Conservation (phyloP, 176 grass and related monocot species). For the Tillandsia leiboldiana region DNA sequence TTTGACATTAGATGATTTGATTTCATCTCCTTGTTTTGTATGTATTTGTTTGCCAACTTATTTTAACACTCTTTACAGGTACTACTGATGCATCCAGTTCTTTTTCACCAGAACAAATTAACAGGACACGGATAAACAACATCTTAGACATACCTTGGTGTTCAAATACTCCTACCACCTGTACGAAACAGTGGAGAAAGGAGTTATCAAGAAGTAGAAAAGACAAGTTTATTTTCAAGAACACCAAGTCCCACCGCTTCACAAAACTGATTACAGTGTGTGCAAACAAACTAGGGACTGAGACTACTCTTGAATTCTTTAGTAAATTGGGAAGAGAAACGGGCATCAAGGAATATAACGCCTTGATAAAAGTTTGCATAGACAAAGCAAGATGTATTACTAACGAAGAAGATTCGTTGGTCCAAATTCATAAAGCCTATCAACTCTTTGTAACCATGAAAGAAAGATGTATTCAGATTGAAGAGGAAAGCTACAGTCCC, state of each 20-base stretch:
- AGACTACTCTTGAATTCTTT: conserved; percentile 54
- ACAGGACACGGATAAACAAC: conserved; percentile 18
- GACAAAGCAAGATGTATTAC: conserved; percentile 32
- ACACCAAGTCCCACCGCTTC: conserved; percentile 47
- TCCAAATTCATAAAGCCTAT: conserved; percentile 43
- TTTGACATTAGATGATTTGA: background rate
- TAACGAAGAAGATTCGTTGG: conserved; percentile 49
- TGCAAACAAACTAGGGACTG: conserved; percentile 45
- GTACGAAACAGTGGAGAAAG: conserved; percentile 15
- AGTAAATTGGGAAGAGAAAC: conserved; percentile 61
- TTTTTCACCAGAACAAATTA: conserved; percentile 6
- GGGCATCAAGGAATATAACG: conserved; percentile 60
- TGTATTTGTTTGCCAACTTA: background rate
- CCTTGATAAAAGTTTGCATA: conserved; percentile 52
- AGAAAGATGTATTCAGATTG: conserved; percentile 55
- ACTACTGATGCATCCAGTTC: background rate
- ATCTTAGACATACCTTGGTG: conserved; percentile 55
- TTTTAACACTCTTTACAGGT: conserved; percentile 11
- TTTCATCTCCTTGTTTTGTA: background rate
- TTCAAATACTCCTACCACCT: background rate
- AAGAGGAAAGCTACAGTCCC: conserved; percentile 47
- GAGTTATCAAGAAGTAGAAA: conserved; percentile 58
- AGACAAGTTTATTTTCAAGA: conserved; percentile 70
- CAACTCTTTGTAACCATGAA: conserved; percentile 48
- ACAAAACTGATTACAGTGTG: conserved; percentile 57